These are phyloP conservation scores for Grosmannia huntii DNA, from an alignment of 2,329 filamentous ascomycete species.

Conservation along the genomic window DNA sequence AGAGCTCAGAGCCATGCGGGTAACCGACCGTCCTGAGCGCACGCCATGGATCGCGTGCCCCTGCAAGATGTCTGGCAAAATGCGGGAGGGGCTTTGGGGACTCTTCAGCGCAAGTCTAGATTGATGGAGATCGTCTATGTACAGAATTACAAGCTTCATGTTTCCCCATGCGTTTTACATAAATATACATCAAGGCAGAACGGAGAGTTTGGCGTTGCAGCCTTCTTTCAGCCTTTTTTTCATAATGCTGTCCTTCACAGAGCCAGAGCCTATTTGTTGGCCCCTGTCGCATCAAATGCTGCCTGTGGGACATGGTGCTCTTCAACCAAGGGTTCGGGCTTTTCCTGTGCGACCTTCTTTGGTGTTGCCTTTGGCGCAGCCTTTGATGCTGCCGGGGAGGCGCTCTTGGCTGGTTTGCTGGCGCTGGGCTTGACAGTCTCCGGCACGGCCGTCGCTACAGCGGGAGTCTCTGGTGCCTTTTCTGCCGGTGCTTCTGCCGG, in stretches of 20 bases:
- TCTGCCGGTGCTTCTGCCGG: too few species aligned
- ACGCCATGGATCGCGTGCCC: neutral
- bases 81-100: neutral
- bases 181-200: neutral
- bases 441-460: neutral
- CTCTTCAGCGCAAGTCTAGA: neutral
- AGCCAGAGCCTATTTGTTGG: neutral
- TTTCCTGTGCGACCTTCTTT: neutral
- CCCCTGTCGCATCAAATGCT: neutral
- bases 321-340: neutral
- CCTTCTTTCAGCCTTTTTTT: neutral
- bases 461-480: neutral
- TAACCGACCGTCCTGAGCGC: neutral
- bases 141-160: neutral
- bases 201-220: neutral
- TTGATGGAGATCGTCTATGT: constrained; percentile 1
- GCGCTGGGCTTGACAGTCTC: neutral
- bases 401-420: neutral
- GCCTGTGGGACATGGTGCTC: neutral
- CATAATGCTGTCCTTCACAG: neutral
- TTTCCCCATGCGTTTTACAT: neutral
- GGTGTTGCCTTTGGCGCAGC: neutral
- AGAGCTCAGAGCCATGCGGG: neutral
- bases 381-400: neutral
- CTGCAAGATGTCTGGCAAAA: too few species aligned